Evolutionary conservation across 306 rosid genomes (phyloP).

Genomic region (Cucurbita maxima): DNA sequence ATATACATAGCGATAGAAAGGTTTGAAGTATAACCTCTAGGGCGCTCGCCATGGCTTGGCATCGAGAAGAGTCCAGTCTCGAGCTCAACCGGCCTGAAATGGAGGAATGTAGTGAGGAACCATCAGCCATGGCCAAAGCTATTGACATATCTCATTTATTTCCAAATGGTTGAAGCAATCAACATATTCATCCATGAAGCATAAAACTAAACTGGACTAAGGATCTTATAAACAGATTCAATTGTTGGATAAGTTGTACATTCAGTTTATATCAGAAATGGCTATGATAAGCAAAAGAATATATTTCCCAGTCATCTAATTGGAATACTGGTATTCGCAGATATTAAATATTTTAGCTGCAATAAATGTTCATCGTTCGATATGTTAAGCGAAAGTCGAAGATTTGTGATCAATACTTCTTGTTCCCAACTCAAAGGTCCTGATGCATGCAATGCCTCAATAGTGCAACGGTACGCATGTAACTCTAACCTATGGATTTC

Average conservation of each 20-base stretch:
- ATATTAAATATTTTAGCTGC: constrained; percentile 73
- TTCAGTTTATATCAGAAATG: not conserved
- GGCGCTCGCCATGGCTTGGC: not conserved
- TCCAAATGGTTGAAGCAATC: not conserved
- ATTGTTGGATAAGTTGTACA: constrained; percentile 3
- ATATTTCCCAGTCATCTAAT: constrained; percentile 24
- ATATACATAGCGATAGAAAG: not conserved
- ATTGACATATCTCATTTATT: not conserved
- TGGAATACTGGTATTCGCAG: constrained; percentile 44
- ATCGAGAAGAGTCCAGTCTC: not conserved
- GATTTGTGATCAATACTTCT: constrained; percentile 91
- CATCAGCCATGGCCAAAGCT: not conserved
- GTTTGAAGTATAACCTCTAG: not conserved
- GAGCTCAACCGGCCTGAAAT: constrained; percentile 5
- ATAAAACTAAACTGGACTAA: constrained; percentile 1
- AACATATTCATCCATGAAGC: not conserved
- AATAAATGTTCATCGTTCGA: constrained; percentile 89
- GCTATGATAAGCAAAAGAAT: not conserved
- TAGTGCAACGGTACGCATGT: constrained; percentile 89
- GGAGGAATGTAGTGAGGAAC: constrained; percentile 6
- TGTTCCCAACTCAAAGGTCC: constrained; percentile 99
- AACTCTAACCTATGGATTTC: constrained; percentile 92
- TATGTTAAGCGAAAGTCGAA: constrained; percentile 88
- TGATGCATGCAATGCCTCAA: constrained; percentile 87
- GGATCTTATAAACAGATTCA: not conserved